Percentiles rank a stretch among this genome's conserved stretches.
Evolutionary conservation across 129 eudicot species (phyloP).

Genomic region (Pulicaria dysenterica): DNA sequence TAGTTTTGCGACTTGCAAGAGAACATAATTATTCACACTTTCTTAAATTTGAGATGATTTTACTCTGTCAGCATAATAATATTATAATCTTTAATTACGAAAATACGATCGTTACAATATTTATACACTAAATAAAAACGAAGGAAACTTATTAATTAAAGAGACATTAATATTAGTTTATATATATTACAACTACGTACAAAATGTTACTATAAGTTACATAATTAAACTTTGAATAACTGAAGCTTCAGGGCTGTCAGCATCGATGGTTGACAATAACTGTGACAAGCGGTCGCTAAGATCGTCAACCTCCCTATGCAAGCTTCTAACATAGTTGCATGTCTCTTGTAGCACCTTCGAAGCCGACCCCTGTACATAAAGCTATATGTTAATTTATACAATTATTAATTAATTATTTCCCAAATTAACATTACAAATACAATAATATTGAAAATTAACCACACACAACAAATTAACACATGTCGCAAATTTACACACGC

Average conservation of each 20-base stretch:
- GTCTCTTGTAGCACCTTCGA: constrained; percentile 79
- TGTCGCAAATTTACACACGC: background rate
- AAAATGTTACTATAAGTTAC: constrained; percentile 13
- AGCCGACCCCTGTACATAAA: constrained; percentile 59
- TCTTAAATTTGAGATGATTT: no score
- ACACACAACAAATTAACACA: no score
- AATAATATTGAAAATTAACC: background rate
- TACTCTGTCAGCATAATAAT: no score
- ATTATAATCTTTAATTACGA: no score
- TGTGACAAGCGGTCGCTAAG: constrained; percentile 76
- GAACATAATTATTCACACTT: no score
- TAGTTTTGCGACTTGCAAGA: no score
- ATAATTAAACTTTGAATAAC: constrained; percentile 63
- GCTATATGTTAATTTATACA: background rate
- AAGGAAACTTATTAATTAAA: no score
- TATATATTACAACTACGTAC: no score
- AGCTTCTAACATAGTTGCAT: constrained; percentile 68
- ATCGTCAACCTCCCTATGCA: constrained; percentile 78
- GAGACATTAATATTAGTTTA: no score
- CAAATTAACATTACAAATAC: background rate
- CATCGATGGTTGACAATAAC: constrained; percentile 55
- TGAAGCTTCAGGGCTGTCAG: constrained; percentile 70
- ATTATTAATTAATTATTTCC: background rate
- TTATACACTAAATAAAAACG: no score
- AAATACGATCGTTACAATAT: no score